Percentiles rank a stretch among this genome's conserved stretches.
phyloP scores from a whole-genome alignment of 2,329 filamentous ascomycete genomes.

The Phialocephala subalpina region DNA sequence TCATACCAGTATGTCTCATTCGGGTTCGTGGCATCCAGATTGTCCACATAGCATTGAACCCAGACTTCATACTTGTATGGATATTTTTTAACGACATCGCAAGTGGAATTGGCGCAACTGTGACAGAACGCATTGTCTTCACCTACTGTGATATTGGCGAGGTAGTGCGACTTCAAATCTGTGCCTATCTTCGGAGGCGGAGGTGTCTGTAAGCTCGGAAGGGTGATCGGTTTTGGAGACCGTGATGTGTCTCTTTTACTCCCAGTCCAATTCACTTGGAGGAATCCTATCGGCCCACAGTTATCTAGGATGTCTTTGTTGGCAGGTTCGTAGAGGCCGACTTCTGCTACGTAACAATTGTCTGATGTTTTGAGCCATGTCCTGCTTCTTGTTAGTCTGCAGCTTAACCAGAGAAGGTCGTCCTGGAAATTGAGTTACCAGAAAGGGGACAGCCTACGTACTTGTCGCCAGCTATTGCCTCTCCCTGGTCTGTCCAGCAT shows the following conservation, averaged over 20 bases:
- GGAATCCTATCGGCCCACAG: constrained; percentile 34
- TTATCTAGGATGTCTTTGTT: constrained; percentile 32
- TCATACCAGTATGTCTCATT: constrained; percentile 30
- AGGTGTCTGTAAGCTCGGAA: not conserved
- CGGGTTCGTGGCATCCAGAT: not conserved
- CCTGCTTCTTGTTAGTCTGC: constrained; percentile 19
- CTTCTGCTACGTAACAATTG: constrained; percentile 34
- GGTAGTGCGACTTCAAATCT: constrained; percentile 22
- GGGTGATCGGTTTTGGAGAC: constrained; percentile 3
- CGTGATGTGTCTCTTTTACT: not conserved
- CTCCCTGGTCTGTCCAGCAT: constrained; percentile 33
- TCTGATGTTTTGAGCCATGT: constrained; percentile 33
- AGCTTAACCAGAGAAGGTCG: too few species aligned
- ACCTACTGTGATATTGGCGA: constrained; percentile 33
- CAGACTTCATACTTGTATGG: constrained; percentile 17
- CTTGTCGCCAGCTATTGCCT: constrained; percentile 26
- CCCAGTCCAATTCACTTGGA: constrained; percentile 31
- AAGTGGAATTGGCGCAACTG: not conserved
- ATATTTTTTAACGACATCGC: constrained; percentile 21
- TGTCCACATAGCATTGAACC: constrained; percentile 24
- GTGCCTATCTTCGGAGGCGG: constrained; percentile 7
- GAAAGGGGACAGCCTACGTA: constrained; percentile 4
- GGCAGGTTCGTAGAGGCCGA: constrained; percentile 21
- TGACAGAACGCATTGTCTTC: constrained; percentile 33
- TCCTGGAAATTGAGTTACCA: too few species aligned